Base-by-base conservation (phyloP, 108 stramenopile species). In the Cyclostephanos invisitatus region DNA sequence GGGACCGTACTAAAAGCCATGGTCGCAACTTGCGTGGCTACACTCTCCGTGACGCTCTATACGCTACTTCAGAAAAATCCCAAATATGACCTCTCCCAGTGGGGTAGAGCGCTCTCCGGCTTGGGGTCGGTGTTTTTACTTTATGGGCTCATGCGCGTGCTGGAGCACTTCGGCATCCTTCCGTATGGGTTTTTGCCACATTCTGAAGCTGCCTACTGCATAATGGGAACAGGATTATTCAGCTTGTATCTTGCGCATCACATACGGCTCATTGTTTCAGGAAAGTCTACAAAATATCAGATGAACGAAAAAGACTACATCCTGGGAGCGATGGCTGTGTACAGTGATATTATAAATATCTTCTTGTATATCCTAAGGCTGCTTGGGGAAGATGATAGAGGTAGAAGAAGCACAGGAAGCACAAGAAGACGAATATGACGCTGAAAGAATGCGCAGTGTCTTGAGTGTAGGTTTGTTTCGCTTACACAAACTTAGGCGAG, bases 281-380 rank as follows among this genome's bases (percentile, higher is more conserved):
- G 91, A 21, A 94, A 91, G 72, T 87, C 91, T 71, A 46, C 83
- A 64, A 94, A 94, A 72, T 93, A 91, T 74, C 67, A 81, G 62
- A 86, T 97, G 88, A 90, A 88, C 70, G 90, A 91, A 61, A 90
- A 97, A 57, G 97, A 98, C 60, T 97, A 96, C 69, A 90, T 97
- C 22, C 73, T 88, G 36, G 98, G 94, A 7, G 93, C 94, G 18
- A 96, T 97, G 85, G 78, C 82, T 18, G 60, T 97, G 2, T 96
- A 95, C 78, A 89, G 90, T 54, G 97, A 98, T 70, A 88, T 98
- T 66, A 83, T 97, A 61, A 96, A 96, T 69, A 89, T 98, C 5
- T 98, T 98, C 71, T 77, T 97, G 36, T 95, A 95, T 68, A 70
- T 96, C 25, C 68, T 98, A 60, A 67, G 89, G 70, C 25, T 98